These are phyloP conservation scores for Ensete glaucum DNA, from an alignment of 176 grass and related monocot species.

Conservation along the genomic window DNA sequence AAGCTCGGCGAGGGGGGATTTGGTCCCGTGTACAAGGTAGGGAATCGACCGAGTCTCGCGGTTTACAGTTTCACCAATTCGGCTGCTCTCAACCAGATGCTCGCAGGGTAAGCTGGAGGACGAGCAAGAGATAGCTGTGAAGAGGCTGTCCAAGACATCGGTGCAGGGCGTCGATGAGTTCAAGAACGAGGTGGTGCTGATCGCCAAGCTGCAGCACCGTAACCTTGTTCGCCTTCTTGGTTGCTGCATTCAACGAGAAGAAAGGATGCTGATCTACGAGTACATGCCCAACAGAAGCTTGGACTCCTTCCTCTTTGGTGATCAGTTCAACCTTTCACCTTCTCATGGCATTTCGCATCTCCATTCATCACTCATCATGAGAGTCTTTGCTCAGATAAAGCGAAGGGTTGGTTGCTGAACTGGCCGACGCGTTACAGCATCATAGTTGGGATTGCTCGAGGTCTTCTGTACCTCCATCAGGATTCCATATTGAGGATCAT, in stretches of 20 bases:
- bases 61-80: background rate
- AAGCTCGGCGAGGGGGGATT: background rate
- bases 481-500: too few relatives aligned
- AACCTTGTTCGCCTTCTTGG: too few relatives aligned
- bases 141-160: constrained; percentile 19
- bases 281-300: too few relatives aligned
- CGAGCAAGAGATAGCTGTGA: constrained; percentile 20
- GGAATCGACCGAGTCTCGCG: too few relatives aligned
- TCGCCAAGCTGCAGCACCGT: too few relatives aligned
- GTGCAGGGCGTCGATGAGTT: constrained; percentile 21
- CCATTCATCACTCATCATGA: background rate
- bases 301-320: constrained; percentile 12
- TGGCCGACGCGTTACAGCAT: constrained; percentile 56
- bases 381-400: constrained; percentile 28
- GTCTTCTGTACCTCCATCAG: too few relatives aligned
- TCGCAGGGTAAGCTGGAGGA: constrained; percentile 2
- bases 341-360: background rate
- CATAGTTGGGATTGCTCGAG: constrained; percentile 24
- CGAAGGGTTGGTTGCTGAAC: constrained; percentile 31
- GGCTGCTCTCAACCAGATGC: background rate
- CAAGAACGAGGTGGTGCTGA: constrained; percentile 6
- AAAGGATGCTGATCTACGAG: too few relatives aligned
- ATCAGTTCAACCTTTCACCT: background rate
- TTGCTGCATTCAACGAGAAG: too few relatives aligned
- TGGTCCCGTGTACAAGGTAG: constrained; percentile 15